Evolutionary conservation across 2,329 filamentous ascomycete genomes (phyloP).

Genomic region (Monosporascus cannonballus): DNA sequence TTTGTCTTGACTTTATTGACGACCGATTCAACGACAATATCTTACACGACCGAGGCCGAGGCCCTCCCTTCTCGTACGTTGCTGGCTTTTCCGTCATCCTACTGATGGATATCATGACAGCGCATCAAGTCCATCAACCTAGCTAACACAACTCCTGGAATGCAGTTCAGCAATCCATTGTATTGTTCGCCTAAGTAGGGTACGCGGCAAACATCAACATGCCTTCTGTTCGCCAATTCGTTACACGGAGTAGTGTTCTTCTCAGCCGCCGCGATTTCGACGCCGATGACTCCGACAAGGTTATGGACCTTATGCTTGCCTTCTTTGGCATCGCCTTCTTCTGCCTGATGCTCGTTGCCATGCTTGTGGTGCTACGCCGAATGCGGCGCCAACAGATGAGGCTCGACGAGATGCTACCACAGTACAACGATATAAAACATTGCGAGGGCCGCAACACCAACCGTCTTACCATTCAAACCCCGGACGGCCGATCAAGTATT

Average conservation of each 20-base stretch:
- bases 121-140: conserved; percentile 3
- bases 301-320: conserved; percentile 72
- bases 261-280: conserved; percentile 43
- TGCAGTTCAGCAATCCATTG: conserved; percentile 16
- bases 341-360: conserved; percentile 59
- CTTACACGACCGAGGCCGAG: conserved; percentile 14
- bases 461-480: conserved; percentile 53
- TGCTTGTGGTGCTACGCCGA: conserved; percentile 68
- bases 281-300: conserved; percentile 42
- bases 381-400: conserved; percentile 43
- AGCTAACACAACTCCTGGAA: conserved; percentile 14
- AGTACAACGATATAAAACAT: conserved; percentile 59
- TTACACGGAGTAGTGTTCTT: conserved; percentile 32
- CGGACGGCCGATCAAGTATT: conserved; percentile 58
- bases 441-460: conserved; percentile 45
- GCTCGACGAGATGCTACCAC: conserved; percentile 53
- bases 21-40: conserved; percentile 19
- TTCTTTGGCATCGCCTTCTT: conserved; percentile 74
- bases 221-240: conserved; percentile 29
- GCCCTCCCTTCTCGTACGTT: conserved; percentile 24
- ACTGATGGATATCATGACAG: not conserved
- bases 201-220: conserved; percentile 16
- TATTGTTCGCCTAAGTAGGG: conserved; percentile 13
- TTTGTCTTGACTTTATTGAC: conserved; percentile 17
- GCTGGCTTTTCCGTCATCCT: too few relatives aligned